Base-by-base conservation (phyloP, 768 basidiomycete species). In the Russula olivacea region DNA sequence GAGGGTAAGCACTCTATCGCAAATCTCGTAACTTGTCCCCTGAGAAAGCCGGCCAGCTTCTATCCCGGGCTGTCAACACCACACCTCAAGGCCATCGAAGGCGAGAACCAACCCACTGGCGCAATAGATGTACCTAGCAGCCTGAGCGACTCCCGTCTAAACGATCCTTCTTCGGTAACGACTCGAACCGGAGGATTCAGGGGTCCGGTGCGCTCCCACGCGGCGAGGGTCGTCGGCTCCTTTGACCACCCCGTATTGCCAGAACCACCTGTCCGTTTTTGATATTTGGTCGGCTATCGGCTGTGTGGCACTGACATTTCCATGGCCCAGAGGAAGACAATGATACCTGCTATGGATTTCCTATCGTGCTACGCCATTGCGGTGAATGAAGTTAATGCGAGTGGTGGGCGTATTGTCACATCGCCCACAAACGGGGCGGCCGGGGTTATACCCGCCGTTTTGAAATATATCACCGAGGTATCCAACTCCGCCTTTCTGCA, bases 301-400 rank as follows among this genome's bases (percentile, higher is more conserved):
- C 34, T 17, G 47, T 53, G 43, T 40, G n/a, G 28, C 17, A 10
- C 58, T 64, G 54, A 64, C 10, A 36, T 41, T 53, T 59, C 28
- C 60, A 41, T 51, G 55, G 15, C 6, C 47, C 59, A 93, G 90
- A 82, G 89, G 64, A 89, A 83, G 73, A 91, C 91, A 10, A 86
- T 88, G 68, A 93, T 97, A 55, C 93, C 93, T 0, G 93, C 92
- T 0, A 85, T 98, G 75, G 94, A 98, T 71, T 95, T 94, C 71
- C 76, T 98, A 63, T 90, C 89, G 1, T 92, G 91, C 64, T 98
- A 97, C 73, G 95, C 93, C 3, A 95, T 94, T 58, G 91, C 92
- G 19, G 93, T 94, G 14, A 96, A 96, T 69, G 95, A 97, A 72
- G 93, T 96, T 14, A 97, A 96, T 70, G 94, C 94, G 4, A 81